These are phyloP conservation scores for Echinosophora koreensis DNA, from an alignment of 306 rosid species.

Conservation along the genomic window DNA sequence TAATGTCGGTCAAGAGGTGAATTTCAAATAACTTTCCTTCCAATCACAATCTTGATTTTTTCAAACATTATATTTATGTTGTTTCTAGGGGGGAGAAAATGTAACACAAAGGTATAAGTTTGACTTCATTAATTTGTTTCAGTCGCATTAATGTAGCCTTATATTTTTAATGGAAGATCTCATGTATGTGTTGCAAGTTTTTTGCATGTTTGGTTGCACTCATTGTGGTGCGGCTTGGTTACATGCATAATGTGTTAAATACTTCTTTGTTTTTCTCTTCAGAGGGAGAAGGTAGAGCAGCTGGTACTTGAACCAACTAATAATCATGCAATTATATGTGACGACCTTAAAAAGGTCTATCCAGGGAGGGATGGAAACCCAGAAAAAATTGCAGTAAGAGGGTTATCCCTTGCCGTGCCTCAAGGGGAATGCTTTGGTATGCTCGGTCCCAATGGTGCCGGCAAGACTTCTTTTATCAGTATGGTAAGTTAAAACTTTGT, in stretches of 20 bases:
- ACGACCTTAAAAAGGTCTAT: slow-evolving; percentile 78
- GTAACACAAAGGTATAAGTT: slow-evolving; percentile 14
- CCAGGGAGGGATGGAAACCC: slow-evolving; percentile 89
- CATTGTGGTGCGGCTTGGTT: slow-evolving; percentile 5
- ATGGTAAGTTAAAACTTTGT: slow-evolving; percentile 70
- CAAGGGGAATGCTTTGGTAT: slow-evolving; percentile 95
- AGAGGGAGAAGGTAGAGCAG: slow-evolving; percentile 86
- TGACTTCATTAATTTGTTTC: slow-evolving; percentile 27
- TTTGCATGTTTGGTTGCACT: slow-evolving; percentile 20
- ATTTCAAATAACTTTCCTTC: slow-evolving; percentile 30
- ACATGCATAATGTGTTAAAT: slow-evolving; percentile 20
- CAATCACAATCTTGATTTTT: not conserved
- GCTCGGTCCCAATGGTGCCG: slow-evolving; percentile 99
- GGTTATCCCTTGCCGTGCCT: slow-evolving; percentile 86
- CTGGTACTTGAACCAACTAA: slow-evolving; percentile 60
- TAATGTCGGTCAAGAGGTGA: slow-evolving; percentile 64
- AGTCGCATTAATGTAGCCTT: not conserved
- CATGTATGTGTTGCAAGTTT: not conserved
- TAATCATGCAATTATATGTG: slow-evolving; percentile 70
- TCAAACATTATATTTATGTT: not conserved
- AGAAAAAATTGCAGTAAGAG: slow-evolving; percentile 84
- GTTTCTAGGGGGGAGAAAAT: slow-evolving; percentile 13
- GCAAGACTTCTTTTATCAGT: slow-evolving; percentile 92
- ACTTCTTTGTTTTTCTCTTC: slow-evolving; percentile 41
- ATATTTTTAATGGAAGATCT: slow-evolving; percentile 9